Evolutionary conservation across 83 land plant species (phyloP), one percentile per base, ranked within the genome.

Genomic region (Thuja plicata): DNA sequence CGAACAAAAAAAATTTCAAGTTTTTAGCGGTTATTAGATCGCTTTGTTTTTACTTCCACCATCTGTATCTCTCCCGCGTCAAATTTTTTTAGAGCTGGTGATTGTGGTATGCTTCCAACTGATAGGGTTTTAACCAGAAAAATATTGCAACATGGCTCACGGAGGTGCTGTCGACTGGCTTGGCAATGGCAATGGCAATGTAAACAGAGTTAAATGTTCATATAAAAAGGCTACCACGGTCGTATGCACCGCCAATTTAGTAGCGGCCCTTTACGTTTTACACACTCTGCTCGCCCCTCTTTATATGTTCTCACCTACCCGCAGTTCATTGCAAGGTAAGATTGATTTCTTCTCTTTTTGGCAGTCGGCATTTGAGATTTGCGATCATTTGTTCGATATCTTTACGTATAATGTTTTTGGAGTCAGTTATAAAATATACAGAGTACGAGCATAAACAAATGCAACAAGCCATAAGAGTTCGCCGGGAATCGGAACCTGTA

Each of bases 381-480:
- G 8, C 15, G 52, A 82, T n/a, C 85, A 46, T 83, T 83, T 45
- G 50, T 24, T 46, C 48, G 48, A 32, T 12, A 4, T 46, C 35
- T 83, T 8, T 48, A 2, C 55, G 46, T 27, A 27, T 82, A 30
- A 34, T 84, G 35, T 88, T 73, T 74, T 0, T 89, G 81, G 38
- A 79, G 73, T 24, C 90, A 92, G 94, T 48, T 85, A 89, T 88
- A 40, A 90, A 90, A 88, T 93, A 93, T 71, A 91, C 92, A 0
- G 90, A 93, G 15, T 92, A 95, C 30, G 94, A 95, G 89, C 89
- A 91, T 62, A 87, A 76, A 89, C 92, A 48, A 90, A 92, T 94
- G 89, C 87, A 91, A 87, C 94, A 94, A 70, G 91, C 95, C 15
- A 89, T 92, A 82, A 90, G 85, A 87, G 90, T 93, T 45, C 90